These are phyloP conservation scores for Metschnikowia chrysomelidarum DNA, from an alignment of 805 yeast genomes.

Conservation along the genomic window DNA sequence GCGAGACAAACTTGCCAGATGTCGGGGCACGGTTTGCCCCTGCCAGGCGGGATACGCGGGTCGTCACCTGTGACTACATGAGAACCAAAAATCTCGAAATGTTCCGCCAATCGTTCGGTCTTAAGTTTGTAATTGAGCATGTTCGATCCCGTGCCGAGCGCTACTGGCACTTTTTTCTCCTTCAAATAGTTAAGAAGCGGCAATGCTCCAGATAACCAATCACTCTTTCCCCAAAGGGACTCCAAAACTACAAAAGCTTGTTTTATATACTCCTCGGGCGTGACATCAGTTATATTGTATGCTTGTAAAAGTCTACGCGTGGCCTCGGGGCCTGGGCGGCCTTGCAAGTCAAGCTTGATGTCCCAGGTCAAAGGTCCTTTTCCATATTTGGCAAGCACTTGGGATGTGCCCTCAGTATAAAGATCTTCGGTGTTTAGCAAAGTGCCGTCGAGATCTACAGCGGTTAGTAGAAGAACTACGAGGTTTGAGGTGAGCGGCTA, in stretches of 20 bases:
- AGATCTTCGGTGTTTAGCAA: conserved; percentile 88
- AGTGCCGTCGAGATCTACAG: conserved; percentile 89
- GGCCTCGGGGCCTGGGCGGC: conserved; percentile 83
- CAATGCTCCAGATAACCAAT: conserved; percentile 81
- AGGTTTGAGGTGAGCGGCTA: no score
- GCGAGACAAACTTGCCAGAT: conserved; percentile 84
- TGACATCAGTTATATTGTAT: conserved; percentile 48
- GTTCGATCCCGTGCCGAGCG: conserved; percentile 86
- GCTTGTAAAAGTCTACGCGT: conserved; percentile 61
- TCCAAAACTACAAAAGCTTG: conserved; percentile 55
- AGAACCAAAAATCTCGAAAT: conserved; percentile 58
- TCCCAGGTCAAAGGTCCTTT: conserved; percentile 90
- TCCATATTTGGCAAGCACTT: conserved; percentile 61
- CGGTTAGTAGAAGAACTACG: conserved; percentile 16
- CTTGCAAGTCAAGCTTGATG: conserved; percentile 82
- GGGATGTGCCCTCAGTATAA: conserved; percentile 76
- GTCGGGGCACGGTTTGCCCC: conserved; percentile 93
- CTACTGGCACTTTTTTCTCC: conserved; percentile 65
- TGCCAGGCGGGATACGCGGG: conserved; percentile 72
- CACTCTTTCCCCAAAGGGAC: conserved; percentile 58
- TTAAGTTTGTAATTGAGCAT: conserved; percentile 60
- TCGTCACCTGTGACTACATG: conserved; percentile 90
- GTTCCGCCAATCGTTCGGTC: conserved; percentile 64
- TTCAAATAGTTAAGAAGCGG: conserved; percentile 60
- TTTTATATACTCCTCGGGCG: conserved; percentile 61